Conservation (phyloP, 202 grass and related monocot genomes). For the Carex sylvatica region DNA sequence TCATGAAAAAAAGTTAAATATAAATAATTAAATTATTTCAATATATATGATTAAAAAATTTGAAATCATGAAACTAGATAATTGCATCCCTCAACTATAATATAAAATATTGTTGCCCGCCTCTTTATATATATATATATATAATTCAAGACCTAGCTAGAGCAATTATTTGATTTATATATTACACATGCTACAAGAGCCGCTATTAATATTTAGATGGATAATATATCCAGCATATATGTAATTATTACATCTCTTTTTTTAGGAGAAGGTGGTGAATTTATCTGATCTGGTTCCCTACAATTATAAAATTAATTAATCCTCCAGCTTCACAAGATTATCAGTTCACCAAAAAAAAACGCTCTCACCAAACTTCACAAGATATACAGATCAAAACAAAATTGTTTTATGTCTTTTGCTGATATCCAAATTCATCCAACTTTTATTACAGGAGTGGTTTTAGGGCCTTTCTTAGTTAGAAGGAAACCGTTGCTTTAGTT, state of each 20-base stretch:
- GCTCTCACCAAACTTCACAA: background rate
- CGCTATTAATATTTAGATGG: background rate
- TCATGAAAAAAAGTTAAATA: no score
- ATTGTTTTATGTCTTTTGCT: background rate
- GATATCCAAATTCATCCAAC: background rate
- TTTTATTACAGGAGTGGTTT: background rate
- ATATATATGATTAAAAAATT: no score
- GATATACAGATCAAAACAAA: constrained; percentile 14
- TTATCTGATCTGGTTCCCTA: background rate
- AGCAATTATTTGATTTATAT: no score
- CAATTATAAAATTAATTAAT: background rate
- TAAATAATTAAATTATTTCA: no score
- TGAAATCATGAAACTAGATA: no score
- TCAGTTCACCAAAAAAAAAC: background rate
- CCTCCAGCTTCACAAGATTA: background rate
- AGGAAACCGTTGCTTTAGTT: background rate
- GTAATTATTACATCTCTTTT: background rate
- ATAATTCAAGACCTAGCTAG: no score
- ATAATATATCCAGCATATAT: background rate
- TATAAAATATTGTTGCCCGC: no score
- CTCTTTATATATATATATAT: no score
- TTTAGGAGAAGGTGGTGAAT: background rate
- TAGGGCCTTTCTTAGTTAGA: background rate
- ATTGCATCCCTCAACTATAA: no score
- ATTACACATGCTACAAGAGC: background rate